phyloP scores from a whole-genome alignment of 2,329 filamentous ascomycete species.

The Trichoderma sp. region DNA sequence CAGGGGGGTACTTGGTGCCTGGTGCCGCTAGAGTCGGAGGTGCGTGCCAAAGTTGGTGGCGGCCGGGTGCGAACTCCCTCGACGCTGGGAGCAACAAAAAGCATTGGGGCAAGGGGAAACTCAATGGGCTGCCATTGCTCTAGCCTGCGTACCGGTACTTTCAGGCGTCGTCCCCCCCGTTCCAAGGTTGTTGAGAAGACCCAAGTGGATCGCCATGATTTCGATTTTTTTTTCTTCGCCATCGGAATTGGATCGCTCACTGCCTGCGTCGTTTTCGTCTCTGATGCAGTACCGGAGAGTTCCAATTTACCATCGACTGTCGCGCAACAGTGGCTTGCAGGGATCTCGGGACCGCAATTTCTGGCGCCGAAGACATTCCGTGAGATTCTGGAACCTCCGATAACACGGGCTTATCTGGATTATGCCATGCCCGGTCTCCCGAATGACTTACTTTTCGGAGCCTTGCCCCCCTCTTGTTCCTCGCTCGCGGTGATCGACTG shows the following conservation, averaged over 20 bases:
- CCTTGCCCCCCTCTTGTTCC: background rate
- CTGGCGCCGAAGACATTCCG: constrained; percentile 13
- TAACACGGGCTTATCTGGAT: constrained; percentile 13
- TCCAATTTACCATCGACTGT: background rate
- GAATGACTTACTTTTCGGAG: background rate
- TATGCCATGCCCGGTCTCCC: background rate
- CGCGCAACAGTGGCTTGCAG: constrained; percentile 1
- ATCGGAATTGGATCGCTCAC: background rate
- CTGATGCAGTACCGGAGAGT: constrained; percentile 4
- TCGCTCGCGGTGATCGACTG: background rate
- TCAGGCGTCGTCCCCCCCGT: constrained; percentile 13
- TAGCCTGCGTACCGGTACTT: constrained; percentile 25
- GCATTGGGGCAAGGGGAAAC: constrained; percentile 19
- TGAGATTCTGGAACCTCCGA: constrained; percentile 12
- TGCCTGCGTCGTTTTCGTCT: background rate
- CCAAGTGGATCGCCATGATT: constrained; percentile 26
- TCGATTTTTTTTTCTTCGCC: constrained; percentile 15
- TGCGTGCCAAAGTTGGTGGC: background rate
- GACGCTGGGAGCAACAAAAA: constrained; percentile 11
- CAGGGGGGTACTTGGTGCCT: constrained; percentile 13
- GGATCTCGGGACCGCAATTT: constrained; percentile 18
- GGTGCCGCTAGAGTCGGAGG: constrained; percentile 13
- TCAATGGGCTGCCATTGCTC: constrained; percentile 11
- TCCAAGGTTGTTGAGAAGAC: constrained; percentile 24
- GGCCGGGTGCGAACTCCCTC: constrained; percentile 12